These are phyloP conservation scores for Schizochytrium sp. DNA, from an alignment of 108 stramenopile species.

Conservation along the genomic window DNA sequence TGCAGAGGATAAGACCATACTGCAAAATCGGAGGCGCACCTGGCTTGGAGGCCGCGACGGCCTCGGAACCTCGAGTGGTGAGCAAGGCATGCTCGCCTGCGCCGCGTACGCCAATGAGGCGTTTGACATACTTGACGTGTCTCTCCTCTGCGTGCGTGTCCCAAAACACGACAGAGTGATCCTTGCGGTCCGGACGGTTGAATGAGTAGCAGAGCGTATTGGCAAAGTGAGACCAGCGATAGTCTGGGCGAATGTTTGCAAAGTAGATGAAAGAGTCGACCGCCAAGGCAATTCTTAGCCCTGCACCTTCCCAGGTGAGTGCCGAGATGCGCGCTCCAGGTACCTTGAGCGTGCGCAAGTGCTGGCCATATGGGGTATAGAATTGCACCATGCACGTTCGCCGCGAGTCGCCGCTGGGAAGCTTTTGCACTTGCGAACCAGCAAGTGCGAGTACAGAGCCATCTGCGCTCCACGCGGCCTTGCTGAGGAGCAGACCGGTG, in stretches of 20 bases:
- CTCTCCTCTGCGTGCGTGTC: constrained; percentile 35
- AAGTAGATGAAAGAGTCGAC: constrained; percentile 59
- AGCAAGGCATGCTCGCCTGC: constrained; percentile 21
- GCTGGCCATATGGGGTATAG: constrained; percentile 23
- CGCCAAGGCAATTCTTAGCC: constrained; percentile 49
- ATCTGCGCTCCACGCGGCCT: constrained; percentile 41
- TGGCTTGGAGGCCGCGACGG: neutral
- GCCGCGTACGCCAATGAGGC: neutral
- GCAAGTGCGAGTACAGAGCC: constrained; percentile 46
- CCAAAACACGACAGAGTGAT: constrained; percentile 47
- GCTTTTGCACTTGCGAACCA: constrained; percentile 14
- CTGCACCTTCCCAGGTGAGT: constrained; percentile 54
- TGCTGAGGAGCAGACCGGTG: constrained; percentile 33
- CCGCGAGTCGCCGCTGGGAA: neutral
- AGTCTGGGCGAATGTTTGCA: constrained; percentile 53
- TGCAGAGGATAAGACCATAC: neutral
- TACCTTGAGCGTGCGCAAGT: constrained; percentile 27
- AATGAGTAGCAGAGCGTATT: constrained; percentile 46
- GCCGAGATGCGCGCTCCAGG: constrained; percentile 35
- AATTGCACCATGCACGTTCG: constrained; percentile 22
- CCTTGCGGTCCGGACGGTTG: constrained; percentile 29
- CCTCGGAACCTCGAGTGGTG: neutral
- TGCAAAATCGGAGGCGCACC: constrained; percentile 15
- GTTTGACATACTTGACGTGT: constrained; percentile 16
- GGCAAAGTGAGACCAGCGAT: constrained; percentile 40